Evolutionary conservation across 148 eudicot species (phyloP).

Genomic region (Rheum nobile): DNA sequence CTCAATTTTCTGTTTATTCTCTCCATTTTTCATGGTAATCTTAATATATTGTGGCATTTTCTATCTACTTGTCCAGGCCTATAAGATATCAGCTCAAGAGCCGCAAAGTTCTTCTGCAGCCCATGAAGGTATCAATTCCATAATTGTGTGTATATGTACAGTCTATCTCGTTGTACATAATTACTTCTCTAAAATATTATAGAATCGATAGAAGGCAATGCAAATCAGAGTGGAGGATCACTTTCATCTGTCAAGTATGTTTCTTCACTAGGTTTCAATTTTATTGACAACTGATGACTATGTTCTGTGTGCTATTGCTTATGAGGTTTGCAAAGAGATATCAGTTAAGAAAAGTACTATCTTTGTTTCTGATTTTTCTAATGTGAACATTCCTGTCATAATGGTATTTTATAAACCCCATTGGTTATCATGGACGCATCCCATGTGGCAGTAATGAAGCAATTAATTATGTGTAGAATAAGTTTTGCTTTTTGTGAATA

Average conservation of each 20-base stretch:
- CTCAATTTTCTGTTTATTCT: not conserved
- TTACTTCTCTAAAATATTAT: not conserved
- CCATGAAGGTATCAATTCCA: not conserved
- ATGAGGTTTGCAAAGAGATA: not conserved
- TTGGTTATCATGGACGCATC: not conserved
- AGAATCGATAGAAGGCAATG: not conserved
- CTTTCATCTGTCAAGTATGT: constrained; percentile 5
- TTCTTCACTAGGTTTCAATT: not conserved
- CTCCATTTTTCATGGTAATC: not conserved
- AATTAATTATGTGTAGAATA: not conserved
- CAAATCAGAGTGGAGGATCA: not conserved
- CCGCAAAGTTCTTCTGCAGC: not conserved
- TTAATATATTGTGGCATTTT: not conserved
- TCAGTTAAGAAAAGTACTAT: not conserved
- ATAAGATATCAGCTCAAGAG: not conserved
- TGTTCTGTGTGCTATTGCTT: not conserved
- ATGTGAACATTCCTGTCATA: not conserved
- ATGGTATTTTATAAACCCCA: not conserved
- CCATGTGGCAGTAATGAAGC: not conserved
- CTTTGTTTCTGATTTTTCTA: not conserved
- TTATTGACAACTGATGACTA: not conserved
- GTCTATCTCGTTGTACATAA: not conserved
- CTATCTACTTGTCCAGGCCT: not conserved
- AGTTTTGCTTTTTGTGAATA: not conserved
- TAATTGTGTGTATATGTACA: not conserved